A percentile compares a stretch with the other conserved stretches of the same genome.
Conservation (phyloP, 2,329 filamentous ascomycete species). For the Xylaria sp. region DNA sequence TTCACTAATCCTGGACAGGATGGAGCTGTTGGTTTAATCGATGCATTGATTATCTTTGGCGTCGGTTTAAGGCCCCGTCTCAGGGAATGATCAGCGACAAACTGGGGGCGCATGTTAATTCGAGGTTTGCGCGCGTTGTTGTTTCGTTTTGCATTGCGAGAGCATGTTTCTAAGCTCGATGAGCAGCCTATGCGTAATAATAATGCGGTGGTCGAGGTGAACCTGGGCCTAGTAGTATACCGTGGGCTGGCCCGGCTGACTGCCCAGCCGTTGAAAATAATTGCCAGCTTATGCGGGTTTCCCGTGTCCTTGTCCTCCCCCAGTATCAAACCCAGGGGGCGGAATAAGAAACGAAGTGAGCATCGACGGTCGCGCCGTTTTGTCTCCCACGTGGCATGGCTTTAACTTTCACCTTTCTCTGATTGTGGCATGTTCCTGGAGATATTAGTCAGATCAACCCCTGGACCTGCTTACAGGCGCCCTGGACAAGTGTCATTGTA, state of each 20-base stretch:
- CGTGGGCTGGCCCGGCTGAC: neutral
- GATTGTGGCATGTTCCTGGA: slow-evolving; percentile 8
- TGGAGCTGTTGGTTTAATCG: slow-evolving; percentile 2
- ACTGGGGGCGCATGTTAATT: slow-evolving; percentile 11
- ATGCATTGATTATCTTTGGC: slow-evolving; percentile 13
- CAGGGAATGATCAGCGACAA: slow-evolving; percentile 27
- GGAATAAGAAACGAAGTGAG: slow-evolving; percentile 12
- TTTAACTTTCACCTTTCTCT: slow-evolving; percentile 16
- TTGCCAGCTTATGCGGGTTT: slow-evolving; percentile 7
- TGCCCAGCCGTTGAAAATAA: neutral
- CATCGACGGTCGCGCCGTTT: slow-evolving; percentile 18
- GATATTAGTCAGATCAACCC: neutral
- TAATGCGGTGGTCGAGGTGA: slow-evolving; percentile 5
- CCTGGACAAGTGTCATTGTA: neutral
- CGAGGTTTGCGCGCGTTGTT: slow-evolving; percentile 8
- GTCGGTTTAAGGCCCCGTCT: slow-evolving; percentile 4
- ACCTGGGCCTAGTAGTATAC: neutral
- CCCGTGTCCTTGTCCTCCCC: neutral
- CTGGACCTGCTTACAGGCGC: slow-evolving; percentile 7
- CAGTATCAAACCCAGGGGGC: slow-evolving; percentile 2
- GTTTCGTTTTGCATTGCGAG: slow-evolving; percentile 21
- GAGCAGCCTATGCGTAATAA: neutral
- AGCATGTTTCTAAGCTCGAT: neutral
- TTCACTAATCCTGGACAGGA: slow-evolving; percentile 10
- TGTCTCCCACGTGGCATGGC: slow-evolving; percentile 27